Base-by-base conservation (phyloP, 768 basidiomycete species). In the Panellus pusillus region DNA sequence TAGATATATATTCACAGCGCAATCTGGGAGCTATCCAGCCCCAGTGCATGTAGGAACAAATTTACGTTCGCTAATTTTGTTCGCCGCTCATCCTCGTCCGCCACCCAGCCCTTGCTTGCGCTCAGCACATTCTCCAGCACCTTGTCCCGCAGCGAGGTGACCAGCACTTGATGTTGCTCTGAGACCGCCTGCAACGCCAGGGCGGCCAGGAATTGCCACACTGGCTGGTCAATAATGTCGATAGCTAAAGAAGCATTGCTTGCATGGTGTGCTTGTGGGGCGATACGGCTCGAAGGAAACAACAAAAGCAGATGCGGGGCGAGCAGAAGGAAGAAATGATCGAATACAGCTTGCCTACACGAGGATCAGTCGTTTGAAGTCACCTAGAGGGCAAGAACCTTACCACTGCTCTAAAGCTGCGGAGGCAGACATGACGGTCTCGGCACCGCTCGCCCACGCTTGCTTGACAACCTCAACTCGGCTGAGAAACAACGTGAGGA, bases 171-270 rank as follows among this genome's bases (percentile, higher is more conserved):
- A 67, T 98, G 96, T 68, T 99, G 93, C 61, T 93, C 88, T 39
- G 83, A 77, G 44, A 83, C 82, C 12, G 93, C 90, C 60, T 89
- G 87, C 37, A 95, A 78, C 2, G 94, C 95, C 45, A 98, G 72
- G 2, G 92, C 86, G 7, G 93, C 91, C 32, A 97, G 80, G 78
- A 94, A 91, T 66, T 91, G 88, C 93, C 94, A 97, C n/a, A 93
- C 90, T 13, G 89, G 91, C 68, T 91, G 89, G 71, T 96, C 93
- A 50, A 89, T 77, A 53, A 80, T 76, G 66, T 90, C 89, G 29
- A 79, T 77, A 1, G 78, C 72, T 15, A 73, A 68, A 24, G 68
- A 65, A 12, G 48, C 44, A 37, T 58, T 58, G 17, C 50, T 55
- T 36, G 70, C 71, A 27, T 70, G 70, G 14, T 66, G 71, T 42